A percentile compares a stretch with the other conserved stretches of the same genome.
Conservation (phyloP, 441 rosid genomes). For the Gossypium aridum region DNA sequence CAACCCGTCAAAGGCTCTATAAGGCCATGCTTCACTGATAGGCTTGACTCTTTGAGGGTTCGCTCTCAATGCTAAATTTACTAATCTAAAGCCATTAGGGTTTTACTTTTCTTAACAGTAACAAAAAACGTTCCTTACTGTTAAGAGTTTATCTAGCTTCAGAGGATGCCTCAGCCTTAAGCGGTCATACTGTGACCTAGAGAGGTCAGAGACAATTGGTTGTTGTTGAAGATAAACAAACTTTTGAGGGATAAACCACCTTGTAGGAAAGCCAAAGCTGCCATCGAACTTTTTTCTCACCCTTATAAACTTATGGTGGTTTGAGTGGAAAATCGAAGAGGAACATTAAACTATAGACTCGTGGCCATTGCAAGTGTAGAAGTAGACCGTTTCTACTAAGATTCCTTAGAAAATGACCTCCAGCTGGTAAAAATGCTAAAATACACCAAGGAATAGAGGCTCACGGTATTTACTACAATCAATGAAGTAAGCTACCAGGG, state of each 20-base stretch:
- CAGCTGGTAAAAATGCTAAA: neutral
- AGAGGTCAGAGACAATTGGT: neutral
- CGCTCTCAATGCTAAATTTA: neutral
- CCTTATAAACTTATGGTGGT: neutral
- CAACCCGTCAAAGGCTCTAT: neutral
- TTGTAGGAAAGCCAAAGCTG: neutral
- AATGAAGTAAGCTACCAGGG: neutral
- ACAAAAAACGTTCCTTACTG: neutral
- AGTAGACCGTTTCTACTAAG: neutral
- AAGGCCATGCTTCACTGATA: neutral
- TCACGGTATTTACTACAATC: neutral
- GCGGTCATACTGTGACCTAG: neutral
- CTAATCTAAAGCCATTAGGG: neutral
- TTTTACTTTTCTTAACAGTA: too few relatives aligned
- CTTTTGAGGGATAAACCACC: neutral
- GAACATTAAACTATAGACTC: neutral
- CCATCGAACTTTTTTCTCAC: neutral
- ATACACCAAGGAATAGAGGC: neutral
- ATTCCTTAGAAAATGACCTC: neutral
- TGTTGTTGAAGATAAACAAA: neutral
- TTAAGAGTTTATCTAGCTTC: neutral
- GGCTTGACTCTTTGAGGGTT: neutral
- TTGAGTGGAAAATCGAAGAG: neutral
- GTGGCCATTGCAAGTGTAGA: neutral
- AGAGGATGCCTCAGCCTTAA: neutral